Percentiles rank a stretch among this genome's conserved stretches.
Evolutionary conservation across 768 basidiomycete genomes (phyloP).

Genomic region (Postia placenta): DNA sequence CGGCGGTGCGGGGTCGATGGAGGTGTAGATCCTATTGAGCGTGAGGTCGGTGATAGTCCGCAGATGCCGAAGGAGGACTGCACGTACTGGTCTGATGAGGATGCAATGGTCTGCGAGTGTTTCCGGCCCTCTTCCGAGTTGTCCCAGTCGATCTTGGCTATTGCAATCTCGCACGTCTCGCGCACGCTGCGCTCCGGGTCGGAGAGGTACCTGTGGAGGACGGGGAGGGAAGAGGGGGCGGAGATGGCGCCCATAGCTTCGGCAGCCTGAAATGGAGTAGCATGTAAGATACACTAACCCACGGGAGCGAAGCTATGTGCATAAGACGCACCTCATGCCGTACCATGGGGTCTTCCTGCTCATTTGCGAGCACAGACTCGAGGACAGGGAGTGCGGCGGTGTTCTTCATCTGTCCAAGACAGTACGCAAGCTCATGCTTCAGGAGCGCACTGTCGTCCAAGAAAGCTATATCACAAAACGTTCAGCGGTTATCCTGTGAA

Average conservation of each 20-base stretch:
- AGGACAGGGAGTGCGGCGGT: constrained; percentile 71
- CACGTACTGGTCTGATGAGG: constrained; percentile 11
- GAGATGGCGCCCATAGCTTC: constrained; percentile 98
- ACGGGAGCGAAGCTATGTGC: no score
- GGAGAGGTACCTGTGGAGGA: constrained; percentile 64
- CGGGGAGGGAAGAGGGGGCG: constrained; percentile 50
- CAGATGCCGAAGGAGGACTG: not conserved
- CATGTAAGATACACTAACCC: no score
- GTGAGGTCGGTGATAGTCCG: not conserved
- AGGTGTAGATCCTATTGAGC: constrained; percentile 57
- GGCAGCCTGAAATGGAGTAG: constrained; percentile 85
- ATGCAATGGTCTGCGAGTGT: constrained; percentile 23
- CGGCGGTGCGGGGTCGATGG: constrained; percentile 87
- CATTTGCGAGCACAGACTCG: constrained; percentile 66
- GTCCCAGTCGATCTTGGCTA: constrained; percentile 94
- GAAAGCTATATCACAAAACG: constrained; percentile 50
- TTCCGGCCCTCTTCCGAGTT: constrained; percentile 64
- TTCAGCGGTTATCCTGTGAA: not conserved
- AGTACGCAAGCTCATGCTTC: constrained; percentile 97
- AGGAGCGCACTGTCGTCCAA: constrained; percentile 81
- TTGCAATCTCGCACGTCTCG: constrained; percentile 96
- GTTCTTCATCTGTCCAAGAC: constrained; percentile 86
- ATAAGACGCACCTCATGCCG: constrained; percentile 74
- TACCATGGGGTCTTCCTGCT: constrained; percentile 87
- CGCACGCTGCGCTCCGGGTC: constrained; percentile 74